Percentiles rank a stretch among this genome's conserved stretches.
phyloP scores from a whole-genome alignment of 2,329 filamentous ascomycete genomes.

The Penicillium janthinellum region DNA sequence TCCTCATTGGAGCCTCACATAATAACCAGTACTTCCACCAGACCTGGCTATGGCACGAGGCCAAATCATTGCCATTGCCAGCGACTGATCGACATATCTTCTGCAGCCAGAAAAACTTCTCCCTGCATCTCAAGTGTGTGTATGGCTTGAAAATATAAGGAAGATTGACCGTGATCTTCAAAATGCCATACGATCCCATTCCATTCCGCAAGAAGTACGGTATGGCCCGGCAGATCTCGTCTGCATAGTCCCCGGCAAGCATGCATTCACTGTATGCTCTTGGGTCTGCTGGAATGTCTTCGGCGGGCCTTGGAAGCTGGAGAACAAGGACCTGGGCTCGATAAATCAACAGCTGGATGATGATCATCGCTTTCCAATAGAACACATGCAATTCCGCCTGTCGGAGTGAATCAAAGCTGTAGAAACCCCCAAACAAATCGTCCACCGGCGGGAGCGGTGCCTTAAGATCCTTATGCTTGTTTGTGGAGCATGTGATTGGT shows the following conservation, averaged over 20 bases:
- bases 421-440: not conserved
- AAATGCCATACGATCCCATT: not conserved
- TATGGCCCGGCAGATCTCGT: not conserved
- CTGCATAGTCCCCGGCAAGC: not conserved
- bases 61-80: not conserved
- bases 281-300: not conserved
- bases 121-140: not conserved
- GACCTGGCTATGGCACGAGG: not conserved
- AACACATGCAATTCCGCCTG: not conserved
- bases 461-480: not conserved
- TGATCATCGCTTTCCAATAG: not conserved
- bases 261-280: not conserved
- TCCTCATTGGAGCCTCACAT: not conserved
- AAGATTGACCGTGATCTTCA: constrained; percentile 2
- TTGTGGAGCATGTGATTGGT: not conserved
- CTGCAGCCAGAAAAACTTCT: not conserved
- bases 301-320: too few relatives aligned
- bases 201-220: not conserved
- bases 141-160: not conserved
- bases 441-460: not conserved
- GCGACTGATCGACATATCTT: not conserved
- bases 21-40: constrained; percentile 1
- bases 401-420: not conserved
- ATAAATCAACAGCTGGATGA: not conserved
- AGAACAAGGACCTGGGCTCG: not conserved